These are phyloP conservation scores for Neurospora sp. DNA, from an alignment of 2,329 filamentous ascomycete genomes.

Conservation along the genomic window DNA sequence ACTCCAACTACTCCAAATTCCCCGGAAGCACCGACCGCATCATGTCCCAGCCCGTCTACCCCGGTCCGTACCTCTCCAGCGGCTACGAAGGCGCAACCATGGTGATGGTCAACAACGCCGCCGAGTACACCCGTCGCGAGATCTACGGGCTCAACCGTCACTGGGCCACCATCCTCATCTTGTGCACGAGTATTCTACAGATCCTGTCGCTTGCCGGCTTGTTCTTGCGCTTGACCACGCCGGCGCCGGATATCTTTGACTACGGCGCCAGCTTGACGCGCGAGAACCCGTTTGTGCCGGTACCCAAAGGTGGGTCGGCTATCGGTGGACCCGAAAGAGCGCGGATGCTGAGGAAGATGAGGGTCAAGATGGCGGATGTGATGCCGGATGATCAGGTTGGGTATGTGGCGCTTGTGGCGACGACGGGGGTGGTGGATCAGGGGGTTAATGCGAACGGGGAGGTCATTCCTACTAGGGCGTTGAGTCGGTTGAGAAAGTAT, in stretches of 20 bases:
- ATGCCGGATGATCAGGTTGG: neutral
- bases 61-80: neutral
- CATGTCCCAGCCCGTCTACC: neutral
- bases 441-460: neutral
- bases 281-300: neutral
- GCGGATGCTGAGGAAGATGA: neutral
- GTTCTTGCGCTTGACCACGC: neutral
- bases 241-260: neutral
- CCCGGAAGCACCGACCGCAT: neutral
- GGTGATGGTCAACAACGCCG: neutral
- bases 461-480: neutral
- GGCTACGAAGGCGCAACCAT: neutral
- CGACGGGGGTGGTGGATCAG: neutral
- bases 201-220: neutral
- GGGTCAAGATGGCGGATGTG: neutral
- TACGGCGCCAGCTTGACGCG: neutral
- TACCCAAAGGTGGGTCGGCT: neutral
- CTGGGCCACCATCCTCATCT: neutral
- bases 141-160: neutral
- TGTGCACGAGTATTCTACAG: neutral
- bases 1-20: neutral
- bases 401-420: neutral
- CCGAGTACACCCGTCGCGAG: neutral
- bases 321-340: neutral
- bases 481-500: neutral